Evolutionary conservation across 2,329 filamentous ascomycete genomes (phyloP).

Genomic region (Pestalotiopsis sp.): DNA sequence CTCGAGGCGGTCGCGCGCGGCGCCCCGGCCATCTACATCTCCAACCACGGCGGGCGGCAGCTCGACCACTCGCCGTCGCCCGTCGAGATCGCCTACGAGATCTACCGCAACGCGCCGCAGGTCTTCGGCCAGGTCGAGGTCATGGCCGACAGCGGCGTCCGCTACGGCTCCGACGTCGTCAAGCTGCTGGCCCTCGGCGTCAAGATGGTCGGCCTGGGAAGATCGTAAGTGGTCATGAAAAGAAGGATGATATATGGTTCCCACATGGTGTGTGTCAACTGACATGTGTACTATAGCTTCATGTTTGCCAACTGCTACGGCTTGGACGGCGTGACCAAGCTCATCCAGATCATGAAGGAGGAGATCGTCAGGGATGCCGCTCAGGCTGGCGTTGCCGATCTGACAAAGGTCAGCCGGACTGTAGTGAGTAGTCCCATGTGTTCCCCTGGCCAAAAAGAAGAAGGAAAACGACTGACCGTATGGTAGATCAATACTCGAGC

Average conservation of each 20-base stretch:
- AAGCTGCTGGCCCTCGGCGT: slow-evolving; percentile 41
- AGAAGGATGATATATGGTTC: too few relatives aligned
- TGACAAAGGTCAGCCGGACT: slow-evolving; percentile 19
- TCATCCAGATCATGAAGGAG: slow-evolving; percentile 47
- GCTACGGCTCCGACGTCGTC: slow-evolving; percentile 38
- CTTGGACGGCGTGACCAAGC: slow-evolving; percentile 43
- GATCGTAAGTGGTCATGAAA: slow-evolving; percentile 24
- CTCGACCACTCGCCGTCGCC: slow-evolving; percentile 36
- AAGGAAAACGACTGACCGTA: background rate
- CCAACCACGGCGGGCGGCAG: slow-evolving; percentile 43
- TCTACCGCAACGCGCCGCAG: slow-evolving; percentile 35
- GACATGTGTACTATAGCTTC: slow-evolving; percentile 22
- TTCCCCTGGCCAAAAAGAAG: background rate
- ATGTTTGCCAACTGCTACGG: slow-evolving; percentile 54
- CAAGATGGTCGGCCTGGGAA: slow-evolving; percentile 42
- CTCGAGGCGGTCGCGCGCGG: slow-evolving; percentile 14
- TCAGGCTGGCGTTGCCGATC: slow-evolving; percentile 31
- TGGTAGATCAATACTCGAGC: slow-evolving; percentile 12
- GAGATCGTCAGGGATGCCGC: slow-evolving; percentile 40
- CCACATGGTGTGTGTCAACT: background rate
- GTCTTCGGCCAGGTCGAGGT: slow-evolving; percentile 36
- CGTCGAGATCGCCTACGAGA: slow-evolving; percentile 32
- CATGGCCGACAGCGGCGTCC: slow-evolving; percentile 37
- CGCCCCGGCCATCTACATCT: slow-evolving; percentile 36
- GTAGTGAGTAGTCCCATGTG: slow-evolving; percentile 10